These are phyloP conservation scores for Hymenoscyphus linearis DNA, from an alignment of 2,329 filamentous ascomycete species.

Conservation along the genomic window DNA sequence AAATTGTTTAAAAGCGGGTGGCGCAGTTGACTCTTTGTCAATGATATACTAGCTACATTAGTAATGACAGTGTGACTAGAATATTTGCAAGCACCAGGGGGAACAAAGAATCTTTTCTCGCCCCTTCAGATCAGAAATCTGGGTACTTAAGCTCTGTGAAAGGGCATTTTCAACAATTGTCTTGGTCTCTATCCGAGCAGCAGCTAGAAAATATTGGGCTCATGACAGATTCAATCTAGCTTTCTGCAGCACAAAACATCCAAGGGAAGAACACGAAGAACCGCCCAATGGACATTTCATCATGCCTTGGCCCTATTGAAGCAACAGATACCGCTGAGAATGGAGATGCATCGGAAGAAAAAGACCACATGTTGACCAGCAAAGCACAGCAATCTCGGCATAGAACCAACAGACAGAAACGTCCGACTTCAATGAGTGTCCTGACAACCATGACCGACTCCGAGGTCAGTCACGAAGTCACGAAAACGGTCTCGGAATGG, in stretches of 20 bases:
- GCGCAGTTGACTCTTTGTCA: background rate
- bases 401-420: background rate
- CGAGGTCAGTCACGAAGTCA: background rate
- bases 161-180: background rate
- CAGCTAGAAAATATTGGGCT: background rate
- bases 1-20: background rate
- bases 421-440: background rate
- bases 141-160: background rate
- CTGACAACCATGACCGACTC: background rate
- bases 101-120: background rate
- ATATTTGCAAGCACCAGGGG: background rate
- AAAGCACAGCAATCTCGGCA: background rate
- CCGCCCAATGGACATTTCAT: background rate
- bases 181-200: background rate
- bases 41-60: background rate
- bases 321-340: background rate
- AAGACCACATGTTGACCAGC: background rate
- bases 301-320: background rate
- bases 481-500: background rate
- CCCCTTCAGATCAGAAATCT: background rate
- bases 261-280: background rate
- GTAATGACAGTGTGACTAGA: background rate
- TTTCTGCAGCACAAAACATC: background rate
- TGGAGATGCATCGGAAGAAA: background rate
- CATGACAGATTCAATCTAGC: background rate